A percentile compares a stretch with the other conserved stretches of the same genome.
Evolutionary conservation across 495 filamentous ascomycete species (phyloP).

Genomic region (Penicillium verhagenii): DNA sequence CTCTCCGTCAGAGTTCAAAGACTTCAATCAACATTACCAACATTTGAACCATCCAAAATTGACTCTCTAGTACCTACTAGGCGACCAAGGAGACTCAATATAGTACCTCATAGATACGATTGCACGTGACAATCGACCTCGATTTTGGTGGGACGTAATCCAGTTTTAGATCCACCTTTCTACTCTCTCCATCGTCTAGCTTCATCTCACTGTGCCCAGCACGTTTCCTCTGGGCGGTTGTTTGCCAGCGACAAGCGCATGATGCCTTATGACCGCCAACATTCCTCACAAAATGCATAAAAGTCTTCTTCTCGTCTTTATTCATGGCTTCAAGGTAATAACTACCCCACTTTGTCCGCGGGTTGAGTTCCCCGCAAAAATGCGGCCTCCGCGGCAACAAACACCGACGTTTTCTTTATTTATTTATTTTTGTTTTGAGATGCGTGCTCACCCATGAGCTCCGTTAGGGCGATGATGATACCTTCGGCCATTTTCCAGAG

Average conservation of each 20-base stretch:
- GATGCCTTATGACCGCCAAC: background rate
- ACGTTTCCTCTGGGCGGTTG: background rate
- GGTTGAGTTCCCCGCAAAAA: conserved; percentile 11
- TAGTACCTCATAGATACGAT: background rate
- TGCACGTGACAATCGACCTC: background rate
- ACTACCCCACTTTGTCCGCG: background rate
- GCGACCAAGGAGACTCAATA: too few relatives aligned
- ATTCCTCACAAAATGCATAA: conserved; percentile 63
- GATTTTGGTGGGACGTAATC: background rate
- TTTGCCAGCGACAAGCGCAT: background rate
- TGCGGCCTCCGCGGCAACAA: background rate
- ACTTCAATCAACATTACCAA: too few relatives aligned
- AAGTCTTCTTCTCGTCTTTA: conserved; percentile 86
- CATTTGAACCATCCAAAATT: too few relatives aligned
- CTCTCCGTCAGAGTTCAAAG: too few relatives aligned
- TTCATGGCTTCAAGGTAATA: conserved; percentile 94
- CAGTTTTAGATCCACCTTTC: background rate
- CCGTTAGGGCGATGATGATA: conserved; percentile 82
- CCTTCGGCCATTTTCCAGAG: conserved; percentile 76
- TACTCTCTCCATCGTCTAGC: background rate
- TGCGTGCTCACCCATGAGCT: conserved; percentile 2
- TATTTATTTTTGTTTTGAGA: background rate
- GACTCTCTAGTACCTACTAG: too few relatives aligned
- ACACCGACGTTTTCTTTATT: background rate
- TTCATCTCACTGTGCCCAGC: background rate